Conservation (phyloP, 2,329 filamentous ascomycete genomes). For the Cryphonectria naterciae region DNA sequence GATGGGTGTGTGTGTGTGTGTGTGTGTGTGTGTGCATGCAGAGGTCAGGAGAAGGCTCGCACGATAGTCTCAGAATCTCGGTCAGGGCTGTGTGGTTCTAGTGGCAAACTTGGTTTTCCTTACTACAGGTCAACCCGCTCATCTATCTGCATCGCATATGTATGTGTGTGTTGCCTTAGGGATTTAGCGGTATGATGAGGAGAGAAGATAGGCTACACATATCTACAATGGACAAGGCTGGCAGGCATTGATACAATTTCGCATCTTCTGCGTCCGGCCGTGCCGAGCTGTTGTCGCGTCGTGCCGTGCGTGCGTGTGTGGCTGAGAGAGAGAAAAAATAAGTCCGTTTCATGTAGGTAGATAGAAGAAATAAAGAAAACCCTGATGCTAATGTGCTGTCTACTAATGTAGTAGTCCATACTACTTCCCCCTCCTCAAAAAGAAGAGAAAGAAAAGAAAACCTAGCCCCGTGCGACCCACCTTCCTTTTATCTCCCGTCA, state of each 20-base stretch:
- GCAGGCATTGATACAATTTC: neutral
- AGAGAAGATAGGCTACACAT: neutral
- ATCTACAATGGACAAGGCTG: neutral
- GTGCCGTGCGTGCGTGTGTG: neutral
- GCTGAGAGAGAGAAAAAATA: neutral
- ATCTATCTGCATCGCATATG: neutral
- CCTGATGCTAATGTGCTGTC: neutral
- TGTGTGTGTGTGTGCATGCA: neutral
- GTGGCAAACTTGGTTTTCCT: neutral
- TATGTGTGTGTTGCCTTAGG: neutral
- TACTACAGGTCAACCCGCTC: neutral
- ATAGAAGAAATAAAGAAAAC: no score
- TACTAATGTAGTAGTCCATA: neutral
- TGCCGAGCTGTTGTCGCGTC: neutral
- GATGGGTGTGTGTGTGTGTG: neutral
- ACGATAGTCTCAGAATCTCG: neutral
- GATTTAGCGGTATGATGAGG: neutral
- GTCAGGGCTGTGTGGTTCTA: neutral
- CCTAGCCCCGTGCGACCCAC: neutral
- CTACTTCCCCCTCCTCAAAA: neutral
- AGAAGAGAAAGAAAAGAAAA: neutral
- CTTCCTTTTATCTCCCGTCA: neutral
- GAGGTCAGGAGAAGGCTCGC: neutral
- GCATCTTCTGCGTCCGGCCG: neutral
- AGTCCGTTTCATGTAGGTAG: neutral